These are phyloP conservation scores for Entomortierella beljakovae DNA, from an alignment of 192 early-diverging fungal genomes.

Conservation along the genomic window DNA sequence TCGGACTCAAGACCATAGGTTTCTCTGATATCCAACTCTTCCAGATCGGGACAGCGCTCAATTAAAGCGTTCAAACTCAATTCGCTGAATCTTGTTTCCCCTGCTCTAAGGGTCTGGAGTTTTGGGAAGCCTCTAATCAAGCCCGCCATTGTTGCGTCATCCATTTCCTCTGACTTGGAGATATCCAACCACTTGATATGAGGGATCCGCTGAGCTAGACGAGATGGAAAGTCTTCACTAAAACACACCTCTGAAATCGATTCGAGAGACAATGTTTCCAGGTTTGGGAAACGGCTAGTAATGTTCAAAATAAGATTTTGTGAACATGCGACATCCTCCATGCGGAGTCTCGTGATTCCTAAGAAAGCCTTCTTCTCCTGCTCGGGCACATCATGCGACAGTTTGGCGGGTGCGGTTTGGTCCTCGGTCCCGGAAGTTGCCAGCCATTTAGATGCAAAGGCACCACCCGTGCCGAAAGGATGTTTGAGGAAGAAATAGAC, in stretches of 20 bases:
- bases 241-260: conserved; percentile 5
- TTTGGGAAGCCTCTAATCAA: conserved; percentile 12
- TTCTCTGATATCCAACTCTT: conserved; percentile 7
- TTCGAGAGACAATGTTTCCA: conserved; percentile 1
- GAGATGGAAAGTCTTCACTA: conserved; percentile 3
- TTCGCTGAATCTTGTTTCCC: conserved; percentile 6
- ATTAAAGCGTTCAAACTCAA: conserved; percentile 15
- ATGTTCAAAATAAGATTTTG: conserved; percentile 18
- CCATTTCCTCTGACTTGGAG: conserved; percentile 17
- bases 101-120: conserved; percentile 8
- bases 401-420: background rate
- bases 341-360: conserved; percentile 9
- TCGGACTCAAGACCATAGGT: conserved; percentile 9
- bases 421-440: background rate
- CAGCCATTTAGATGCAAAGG: conserved; percentile 10
- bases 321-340: conserved; percentile 13
- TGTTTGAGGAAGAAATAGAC: conserved; percentile 21
- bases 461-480: conserved; percentile 22
- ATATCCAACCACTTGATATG: conserved; percentile 18
- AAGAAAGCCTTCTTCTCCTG: background rate
- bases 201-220: conserved; percentile 8
- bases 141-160: conserved; percentile 11
- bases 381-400: background rate
- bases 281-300: conserved; percentile 15
- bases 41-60: conserved; percentile 11